Evolutionary conservation across 495 filamentous ascomycete species (phyloP), one percentile per base, ranked within the genome.

Genomic region (Glarea lozoyensis): DNA sequence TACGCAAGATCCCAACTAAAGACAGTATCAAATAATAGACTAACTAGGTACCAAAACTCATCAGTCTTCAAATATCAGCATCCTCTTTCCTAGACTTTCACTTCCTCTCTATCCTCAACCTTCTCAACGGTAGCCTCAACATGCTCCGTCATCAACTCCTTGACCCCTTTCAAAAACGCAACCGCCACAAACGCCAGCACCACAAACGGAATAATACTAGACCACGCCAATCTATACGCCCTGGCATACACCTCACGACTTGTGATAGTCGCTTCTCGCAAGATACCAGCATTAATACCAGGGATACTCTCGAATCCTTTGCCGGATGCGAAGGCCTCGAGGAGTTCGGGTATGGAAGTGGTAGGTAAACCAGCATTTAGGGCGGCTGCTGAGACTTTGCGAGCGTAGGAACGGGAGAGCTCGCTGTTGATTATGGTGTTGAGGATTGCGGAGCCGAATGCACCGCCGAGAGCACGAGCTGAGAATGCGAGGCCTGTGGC

Each of bases 401-500:
- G 49, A 3, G 55, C 64, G 37, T 67, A 70, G 37, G 61, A 51
- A 12, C 62, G 58, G 3, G 49, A 41, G 4, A 75, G 43, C 12
- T 67, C 64, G 37, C 63, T 59, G 45, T 74, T 73, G 42, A 73
- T 69, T 36, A 76, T 72, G 15, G 70, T 68, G 43, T 69, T 61
- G 4, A 76, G 56, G n/a, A 73, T 68, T 2, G 71, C 71, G 1
- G 67, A 71, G 0, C 70, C 71, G 40, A 75, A 75, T 0, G 72
- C 72, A 18, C 71, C 70, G 20, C 71, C 70, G 42, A 76, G 69
- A 17, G 71, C 71, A 22, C 70, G 54, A 9, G 71, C 70, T 5
- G 68, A 71, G 59, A 75, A 74, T 11, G 65, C 69, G 0, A 76
- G 62, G 2, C 71, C 72, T 1, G 72, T 75, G 0, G 72, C 70